A percentile compares a stretch with the other conserved stretches of the same genome.
phyloP scores from a whole-genome alignment of 78 protist species.

The Capsaspora owczarzaki region DNA sequence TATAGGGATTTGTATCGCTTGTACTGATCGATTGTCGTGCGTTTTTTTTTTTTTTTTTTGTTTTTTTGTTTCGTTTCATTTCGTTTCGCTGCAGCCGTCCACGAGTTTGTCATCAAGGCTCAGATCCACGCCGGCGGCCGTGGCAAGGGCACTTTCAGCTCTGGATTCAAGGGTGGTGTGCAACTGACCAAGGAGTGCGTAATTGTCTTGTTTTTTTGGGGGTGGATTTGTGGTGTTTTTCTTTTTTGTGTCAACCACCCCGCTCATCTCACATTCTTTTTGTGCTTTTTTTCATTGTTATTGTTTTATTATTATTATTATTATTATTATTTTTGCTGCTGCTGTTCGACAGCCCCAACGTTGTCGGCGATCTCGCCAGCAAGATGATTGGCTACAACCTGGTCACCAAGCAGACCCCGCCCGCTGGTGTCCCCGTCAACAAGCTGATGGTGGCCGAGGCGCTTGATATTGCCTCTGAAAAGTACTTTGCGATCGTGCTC shows the following conservation, averaged over 20 bases:
- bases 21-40: neutral
- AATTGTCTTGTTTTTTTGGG: neutral
- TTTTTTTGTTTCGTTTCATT: too few relatives aligned
- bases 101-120: constrained; percentile 75
- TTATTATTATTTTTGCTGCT: too few relatives aligned
- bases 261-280: too few relatives aligned
- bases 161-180: constrained; percentile 91
- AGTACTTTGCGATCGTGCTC: constrained; percentile 89
- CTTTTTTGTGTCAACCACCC: too few relatives aligned
- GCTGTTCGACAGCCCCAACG: constrained; percentile 12
- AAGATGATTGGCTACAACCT: constrained; percentile 85
- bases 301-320: too few relatives aligned
- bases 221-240: neutral
- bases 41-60: neutral
- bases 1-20: too few relatives aligned
- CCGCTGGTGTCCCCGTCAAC: neutral
- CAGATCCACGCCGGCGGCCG: constrained; percentile 96
- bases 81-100: neutral
- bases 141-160: constrained; percentile 86
- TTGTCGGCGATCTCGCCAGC: constrained; percentile 28
- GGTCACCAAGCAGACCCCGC: constrained; percentile 74
- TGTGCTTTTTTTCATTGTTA: too few relatives aligned
- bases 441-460: constrained; percentile 20
- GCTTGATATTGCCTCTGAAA: constrained; percentile 37
- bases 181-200: constrained; percentile 39